Evolutionary conservation across 768 basidiomycete species (phyloP).

Genomic region (Agaricus subrufescens): DNA sequence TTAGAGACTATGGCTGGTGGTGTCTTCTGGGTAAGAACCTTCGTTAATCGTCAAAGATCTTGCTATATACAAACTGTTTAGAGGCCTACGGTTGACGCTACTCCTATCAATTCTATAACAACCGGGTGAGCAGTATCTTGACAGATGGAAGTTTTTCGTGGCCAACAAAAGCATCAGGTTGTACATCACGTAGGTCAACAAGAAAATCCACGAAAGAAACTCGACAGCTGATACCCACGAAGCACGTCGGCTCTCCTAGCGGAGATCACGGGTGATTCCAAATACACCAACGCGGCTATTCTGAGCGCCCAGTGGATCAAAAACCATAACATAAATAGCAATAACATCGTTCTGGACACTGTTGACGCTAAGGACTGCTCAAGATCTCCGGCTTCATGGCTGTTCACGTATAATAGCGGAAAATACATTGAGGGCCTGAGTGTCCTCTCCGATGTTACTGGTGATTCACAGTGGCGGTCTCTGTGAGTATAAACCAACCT

Average conservation of each 20-base stretch:
- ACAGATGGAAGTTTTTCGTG: not conserved
- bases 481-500: conserved; percentile 25
- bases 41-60: not conserved
- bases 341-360: conserved; percentile 41
- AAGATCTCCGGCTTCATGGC: conserved; percentile 37
- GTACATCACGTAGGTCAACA: conserved; percentile 31
- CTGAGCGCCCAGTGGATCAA: conserved; percentile 45
- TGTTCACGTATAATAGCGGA: conserved; percentile 53
- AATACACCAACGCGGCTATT: conserved; percentile 43
- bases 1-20: conserved; percentile 47
- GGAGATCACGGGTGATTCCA: conserved; percentile 37
- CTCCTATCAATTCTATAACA: conserved; percentile 43
- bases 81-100: conserved; percentile 40
- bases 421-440: conserved; percentile 50
- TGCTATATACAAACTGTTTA: conserved; percentile 12
- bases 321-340: conserved; percentile 36
- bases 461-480: conserved; percentile 33
- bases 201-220: not conserved
- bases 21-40: conserved; percentile 45
- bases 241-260: conserved; percentile 49
- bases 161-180: conserved; percentile 19
- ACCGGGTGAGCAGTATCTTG: conserved; percentile 34
- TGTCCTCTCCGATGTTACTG: conserved; percentile 37
- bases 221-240: not conserved
- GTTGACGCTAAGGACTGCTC: conserved; percentile 43